These are phyloP conservation scores for Misopates orontium DNA, from an alignment of 257 asterid genomes.

Conservation along the genomic window DNA sequence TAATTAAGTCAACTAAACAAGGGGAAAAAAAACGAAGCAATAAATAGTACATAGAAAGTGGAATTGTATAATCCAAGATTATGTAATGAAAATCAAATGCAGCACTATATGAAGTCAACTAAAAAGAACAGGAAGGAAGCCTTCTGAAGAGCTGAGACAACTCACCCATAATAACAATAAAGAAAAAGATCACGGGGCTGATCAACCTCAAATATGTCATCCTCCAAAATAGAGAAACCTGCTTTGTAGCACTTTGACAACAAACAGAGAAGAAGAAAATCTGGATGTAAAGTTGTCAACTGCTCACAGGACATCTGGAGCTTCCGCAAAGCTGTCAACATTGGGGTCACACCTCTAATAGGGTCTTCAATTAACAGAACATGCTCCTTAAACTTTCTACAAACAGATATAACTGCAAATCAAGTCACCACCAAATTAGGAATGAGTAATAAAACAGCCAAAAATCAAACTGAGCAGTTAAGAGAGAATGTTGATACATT, in stretches of 20 bases:
- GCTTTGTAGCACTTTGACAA: conserved; percentile 77
- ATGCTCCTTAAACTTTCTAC: conserved; percentile 80
- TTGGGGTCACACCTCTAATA: conserved; percentile 80
- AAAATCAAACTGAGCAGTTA: conserved; percentile 16
- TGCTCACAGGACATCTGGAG: conserved; percentile 76
- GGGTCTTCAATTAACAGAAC: conserved; percentile 69
- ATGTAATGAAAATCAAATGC: conserved; percentile 12
- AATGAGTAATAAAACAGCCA: conserved; percentile 24
- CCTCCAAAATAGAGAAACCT: conserved; percentile 72
- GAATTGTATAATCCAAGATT: background rate
- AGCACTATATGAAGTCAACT: conserved; percentile 5
- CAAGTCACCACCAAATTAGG: conserved; percentile 28
- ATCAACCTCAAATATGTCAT: conserved; percentile 73
- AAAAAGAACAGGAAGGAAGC: background rate
- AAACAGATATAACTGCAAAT: conserved; percentile 75
- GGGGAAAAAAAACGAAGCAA: background rate
- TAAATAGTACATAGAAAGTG: background rate
- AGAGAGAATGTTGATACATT: conserved; percentile 46
- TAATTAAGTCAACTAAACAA: too few relatives aligned
- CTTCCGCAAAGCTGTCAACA: conserved; percentile 71
- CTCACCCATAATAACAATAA: conserved; percentile 92
- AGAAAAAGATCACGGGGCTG: conserved; percentile 88
- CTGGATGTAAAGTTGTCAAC: conserved; percentile 84
- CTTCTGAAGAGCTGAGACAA: conserved; percentile 20
- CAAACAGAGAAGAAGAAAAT: conserved; percentile 78